Evolutionary conservation across 2,329 filamentous ascomycete species (phyloP), one percentile per base, ranked within the genome.

Genomic region (Zymoseptoria passerinii): DNA sequence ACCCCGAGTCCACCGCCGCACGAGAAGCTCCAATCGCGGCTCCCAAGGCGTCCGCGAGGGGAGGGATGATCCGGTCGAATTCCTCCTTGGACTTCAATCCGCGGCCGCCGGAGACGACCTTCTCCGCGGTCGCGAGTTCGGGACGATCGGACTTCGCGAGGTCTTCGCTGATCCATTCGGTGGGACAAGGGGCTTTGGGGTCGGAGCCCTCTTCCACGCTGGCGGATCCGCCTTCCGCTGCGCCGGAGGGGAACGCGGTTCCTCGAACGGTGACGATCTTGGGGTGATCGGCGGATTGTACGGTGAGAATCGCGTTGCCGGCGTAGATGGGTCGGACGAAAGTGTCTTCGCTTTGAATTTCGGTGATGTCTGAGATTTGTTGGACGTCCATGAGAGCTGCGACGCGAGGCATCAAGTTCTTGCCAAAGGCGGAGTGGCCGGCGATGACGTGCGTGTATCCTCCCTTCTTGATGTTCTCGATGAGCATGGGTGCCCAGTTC

Each of bases 11-110:
- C 48, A 99, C 94, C 8, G 94, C 94, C 18, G 94, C 94, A 68
- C 94, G 86, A 54, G 90, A 96, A 28, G 94, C 94, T 68, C 94
- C 94, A 61, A 99, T 91, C 4, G 94, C 94, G n/a, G 94, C 94
- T 50, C 92, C 92, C 3, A 99, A 81, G 0, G 90, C 84, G 74
- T 99, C 94, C 1, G 94, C 94, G 57, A 99, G 82, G 50, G 94
- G 92, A 57, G 91, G 80, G 82, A 99, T 97, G 57, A 99, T 75
- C 67, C 83, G 86, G 77, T 99, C 92, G 71, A 99, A 99, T 57
- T 97, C 92, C 74, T 96, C 90, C 81, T 96, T 97, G 16, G 92
- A 96, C 80, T 97, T 99, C 67, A 99, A 80, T 50, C 92, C 94
- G 67, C 94, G 87, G 6, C 94, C 94, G 65, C 94, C 94, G 8